Percentiles rank a stretch among this genome's conserved stretches.
These are phyloP conservation scores for Balansia obtecta DNA, from an alignment of 2,329 filamentous ascomycete genomes.

Conservation along the genomic window DNA sequence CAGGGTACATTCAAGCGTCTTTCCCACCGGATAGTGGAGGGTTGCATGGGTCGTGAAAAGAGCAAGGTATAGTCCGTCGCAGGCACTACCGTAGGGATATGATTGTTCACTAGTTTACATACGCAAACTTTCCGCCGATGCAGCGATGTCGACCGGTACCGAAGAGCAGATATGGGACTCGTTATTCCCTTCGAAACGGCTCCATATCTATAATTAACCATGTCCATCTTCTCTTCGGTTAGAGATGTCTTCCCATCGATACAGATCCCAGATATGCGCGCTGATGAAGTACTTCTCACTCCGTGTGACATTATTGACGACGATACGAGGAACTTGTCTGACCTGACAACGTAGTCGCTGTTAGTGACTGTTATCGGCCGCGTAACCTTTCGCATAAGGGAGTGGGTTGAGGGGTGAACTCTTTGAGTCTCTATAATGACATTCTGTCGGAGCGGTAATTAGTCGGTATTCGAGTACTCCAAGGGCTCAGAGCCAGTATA, in stretches of 20 bases:
- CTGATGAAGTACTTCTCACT: slow-evolving; percentile 46
- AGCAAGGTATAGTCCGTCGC: slow-evolving; percentile 51
- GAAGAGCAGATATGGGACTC: slow-evolving; percentile 49
- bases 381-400: slow-evolving; percentile 61
- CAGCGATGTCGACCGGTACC: slow-evolving; percentile 62
- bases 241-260: slow-evolving; percentile 16
- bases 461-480: slow-evolving; percentile 45
- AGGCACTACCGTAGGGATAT: slow-evolving; percentile 48
- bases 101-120: slow-evolving; percentile 55
- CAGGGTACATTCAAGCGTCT: slow-evolving; percentile 8
- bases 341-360: slow-evolving; percentile 40
- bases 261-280: slow-evolving; percentile 16
- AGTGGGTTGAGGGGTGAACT: slow-evolving; percentile 60
- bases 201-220: slow-evolving; percentile 19
- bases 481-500: slow-evolving; percentile 30
- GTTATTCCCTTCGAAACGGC: slow-evolving; percentile 19
- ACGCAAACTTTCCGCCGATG: slow-evolving; percentile 67
- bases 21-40: slow-evolving; percentile 23
- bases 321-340: slow-evolving; percentile 34
- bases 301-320: slow-evolving; percentile 28
- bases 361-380: slow-evolving; percentile 47
- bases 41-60: slow-evolving; percentile 22
- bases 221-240: slow-evolving; percentile 10
- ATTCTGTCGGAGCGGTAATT: slow-evolving; percentile 47
- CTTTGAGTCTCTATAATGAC: slow-evolving; percentile 63